Conservation (phyloP, 148 eudicot genomes). For the Polygonum maritimum region DNA sequence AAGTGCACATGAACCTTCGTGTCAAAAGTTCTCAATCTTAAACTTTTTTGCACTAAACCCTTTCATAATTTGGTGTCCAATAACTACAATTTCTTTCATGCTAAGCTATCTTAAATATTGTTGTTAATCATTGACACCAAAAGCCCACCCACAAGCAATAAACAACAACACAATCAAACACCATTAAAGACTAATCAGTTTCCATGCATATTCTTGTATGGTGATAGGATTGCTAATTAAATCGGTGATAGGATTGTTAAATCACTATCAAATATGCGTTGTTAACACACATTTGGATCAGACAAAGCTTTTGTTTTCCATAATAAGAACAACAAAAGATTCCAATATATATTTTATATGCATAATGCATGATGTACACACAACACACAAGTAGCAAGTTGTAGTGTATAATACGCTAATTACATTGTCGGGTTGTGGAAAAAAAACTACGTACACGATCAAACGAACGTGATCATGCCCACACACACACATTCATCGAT, state of each 20-base stretch:
- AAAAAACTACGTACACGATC: not conserved
- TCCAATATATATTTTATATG: not conserved
- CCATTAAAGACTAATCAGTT: not conserved
- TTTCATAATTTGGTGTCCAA: not conserved
- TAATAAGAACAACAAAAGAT: conserved; percentile 3
- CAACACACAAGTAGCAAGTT: not conserved
- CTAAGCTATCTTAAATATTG: not conserved
- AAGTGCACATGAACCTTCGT: too few species aligned
- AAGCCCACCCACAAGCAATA: not conserved
- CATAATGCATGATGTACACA: too few species aligned
- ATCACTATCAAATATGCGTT: not conserved
- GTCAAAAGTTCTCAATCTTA: too few species aligned
- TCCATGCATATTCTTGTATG: not conserved
- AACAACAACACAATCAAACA: not conserved
- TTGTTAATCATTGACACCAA: not conserved
- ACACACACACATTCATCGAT: not conserved
- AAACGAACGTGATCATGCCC: not conserved
- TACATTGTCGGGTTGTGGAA: not conserved
- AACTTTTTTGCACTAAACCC: too few species aligned
- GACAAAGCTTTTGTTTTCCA: not conserved
- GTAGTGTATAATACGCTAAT: not conserved
- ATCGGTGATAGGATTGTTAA: not conserved
- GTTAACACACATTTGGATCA: not conserved
- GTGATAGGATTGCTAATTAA: not conserved
- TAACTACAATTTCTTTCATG: not conserved